Base-by-base conservation (phyloP, 1,284 basidiomycete species). In the Meripilus lineatus region DNA sequence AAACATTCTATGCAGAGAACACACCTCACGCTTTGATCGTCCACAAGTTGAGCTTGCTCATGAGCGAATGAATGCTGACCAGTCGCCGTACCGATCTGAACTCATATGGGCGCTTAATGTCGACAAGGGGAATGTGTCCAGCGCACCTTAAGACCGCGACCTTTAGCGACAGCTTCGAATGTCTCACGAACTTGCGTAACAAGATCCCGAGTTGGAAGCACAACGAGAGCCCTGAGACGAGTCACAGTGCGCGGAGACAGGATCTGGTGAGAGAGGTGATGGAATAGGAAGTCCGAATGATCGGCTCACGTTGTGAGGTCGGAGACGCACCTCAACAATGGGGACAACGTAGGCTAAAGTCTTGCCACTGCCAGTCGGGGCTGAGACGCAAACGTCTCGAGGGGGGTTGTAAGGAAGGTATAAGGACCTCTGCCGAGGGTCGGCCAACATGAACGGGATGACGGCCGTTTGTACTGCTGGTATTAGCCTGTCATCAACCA, bases 311-410 rank as follows among this genome's bases (percentile, higher is more conserved):
- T 10, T 10, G n/a, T 10, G 28, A 30, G 28, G 38, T 25, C 25
- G 15, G 14, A 23, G 24, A 32, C 7, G 47, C 51, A 86, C 89
- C 73, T 98, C 91, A 22, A 97, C 74, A 42, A 98, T 89, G 1
- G 95, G 95, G 15, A 98, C 69, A 3, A 87, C 86, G 65, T 99
- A 99, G 11, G 93, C 90, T 17, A 99, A 74, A 0, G 95, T 99
- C 69, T 99, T 99, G 0, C 95, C 95, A 54, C 91, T 94, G 24
- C 95, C 95, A 0, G 95, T 99, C 0, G 96, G 96, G 1, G 96
- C 96, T 4, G 93, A 96, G n/a, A 96, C 89, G 56, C 94, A 95
- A 7, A 94, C 75, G 63, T 99, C 96, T 32, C 76, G 74, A 20
- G 85, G 84, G 21, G 79, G 75, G 42, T 78, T 63, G 53, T 81